Conservation (phyloP, 176 grass and related monocot genomes). For the Aegilops umbellulata region DNA sequence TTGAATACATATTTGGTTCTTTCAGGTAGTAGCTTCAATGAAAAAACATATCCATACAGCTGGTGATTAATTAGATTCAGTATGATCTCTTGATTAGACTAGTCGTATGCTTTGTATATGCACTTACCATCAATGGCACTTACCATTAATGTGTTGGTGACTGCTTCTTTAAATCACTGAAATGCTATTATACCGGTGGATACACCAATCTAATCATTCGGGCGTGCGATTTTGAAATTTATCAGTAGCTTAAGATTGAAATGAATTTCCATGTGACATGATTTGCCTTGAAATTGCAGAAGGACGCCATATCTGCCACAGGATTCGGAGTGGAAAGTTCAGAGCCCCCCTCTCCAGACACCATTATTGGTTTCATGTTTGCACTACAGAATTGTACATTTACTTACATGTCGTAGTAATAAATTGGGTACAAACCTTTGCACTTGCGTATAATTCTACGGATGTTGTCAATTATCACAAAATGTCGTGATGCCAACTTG, state of each 20-base stretch:
- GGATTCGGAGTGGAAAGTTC: not conserved
- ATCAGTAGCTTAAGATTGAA: not conserved
- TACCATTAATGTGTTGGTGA: not conserved
- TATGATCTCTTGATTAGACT: not conserved
- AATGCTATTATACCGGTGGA: not conserved
- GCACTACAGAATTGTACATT: not conserved
- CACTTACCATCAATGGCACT: not conserved
- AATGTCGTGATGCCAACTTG: not conserved
- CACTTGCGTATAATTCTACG: not conserved
- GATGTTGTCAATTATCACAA: not conserved
- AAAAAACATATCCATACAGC: not conserved
- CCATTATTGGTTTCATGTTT: not conserved
- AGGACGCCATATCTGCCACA: not conserved
- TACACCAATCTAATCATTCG: not conserved
- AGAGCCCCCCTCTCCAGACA: not conserved
- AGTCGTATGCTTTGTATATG: not conserved
- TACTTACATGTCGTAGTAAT: not conserved
- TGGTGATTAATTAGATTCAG: not conserved
- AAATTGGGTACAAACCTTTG: not conserved
- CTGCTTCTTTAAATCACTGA: not conserved
- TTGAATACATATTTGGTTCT: not conserved
- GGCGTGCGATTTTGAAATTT: not conserved
- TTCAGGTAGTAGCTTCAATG: not conserved
- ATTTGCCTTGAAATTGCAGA: not conserved
- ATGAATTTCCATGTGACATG: not conserved